phyloP scores from a whole-genome alignment of 164 flowering plant genomes.

The Aristolochia fimbriata region DNA sequence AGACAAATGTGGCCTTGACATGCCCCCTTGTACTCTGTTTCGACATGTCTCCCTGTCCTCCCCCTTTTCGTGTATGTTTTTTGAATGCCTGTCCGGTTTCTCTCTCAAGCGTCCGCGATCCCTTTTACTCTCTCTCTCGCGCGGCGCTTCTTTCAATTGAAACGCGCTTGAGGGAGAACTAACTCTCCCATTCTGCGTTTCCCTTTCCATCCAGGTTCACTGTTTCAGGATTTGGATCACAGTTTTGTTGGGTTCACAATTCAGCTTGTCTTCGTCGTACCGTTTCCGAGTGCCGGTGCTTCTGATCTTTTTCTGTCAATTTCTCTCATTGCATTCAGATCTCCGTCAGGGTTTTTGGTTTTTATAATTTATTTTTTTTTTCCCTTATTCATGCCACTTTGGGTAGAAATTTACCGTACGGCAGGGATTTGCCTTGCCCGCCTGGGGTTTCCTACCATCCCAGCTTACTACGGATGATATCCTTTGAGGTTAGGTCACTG shows the following conservation, averaged over 20 bases:
- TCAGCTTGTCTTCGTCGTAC: neutral
- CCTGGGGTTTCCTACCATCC: neutral
- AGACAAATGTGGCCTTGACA: too few species aligned
- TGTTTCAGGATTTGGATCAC: neutral
- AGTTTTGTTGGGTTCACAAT: neutral
- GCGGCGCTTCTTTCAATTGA: neutral
- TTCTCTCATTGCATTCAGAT: neutral
- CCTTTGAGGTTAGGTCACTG: neutral
- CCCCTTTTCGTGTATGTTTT: neutral
- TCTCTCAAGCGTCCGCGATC: neutral
- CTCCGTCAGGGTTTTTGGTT: neutral
- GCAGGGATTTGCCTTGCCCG: neutral
- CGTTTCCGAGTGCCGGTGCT: neutral
- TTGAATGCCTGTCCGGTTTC: neutral
- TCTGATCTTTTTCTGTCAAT: neutral
- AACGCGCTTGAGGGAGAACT: neutral
- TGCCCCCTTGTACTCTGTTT: too few species aligned
- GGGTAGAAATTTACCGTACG: neutral
- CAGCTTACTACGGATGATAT: too few species aligned
- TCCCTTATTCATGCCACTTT: neutral
- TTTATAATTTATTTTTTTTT: neutral
- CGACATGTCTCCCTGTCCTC: neutral
- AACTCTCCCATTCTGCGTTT: neutral
- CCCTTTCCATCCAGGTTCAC: neutral
- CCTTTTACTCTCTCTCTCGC: neutral